Evolutionary conservation across 2,329 filamentous ascomycete species (phyloP).

Genomic region (Zymoseptoria passerinii): DNA sequence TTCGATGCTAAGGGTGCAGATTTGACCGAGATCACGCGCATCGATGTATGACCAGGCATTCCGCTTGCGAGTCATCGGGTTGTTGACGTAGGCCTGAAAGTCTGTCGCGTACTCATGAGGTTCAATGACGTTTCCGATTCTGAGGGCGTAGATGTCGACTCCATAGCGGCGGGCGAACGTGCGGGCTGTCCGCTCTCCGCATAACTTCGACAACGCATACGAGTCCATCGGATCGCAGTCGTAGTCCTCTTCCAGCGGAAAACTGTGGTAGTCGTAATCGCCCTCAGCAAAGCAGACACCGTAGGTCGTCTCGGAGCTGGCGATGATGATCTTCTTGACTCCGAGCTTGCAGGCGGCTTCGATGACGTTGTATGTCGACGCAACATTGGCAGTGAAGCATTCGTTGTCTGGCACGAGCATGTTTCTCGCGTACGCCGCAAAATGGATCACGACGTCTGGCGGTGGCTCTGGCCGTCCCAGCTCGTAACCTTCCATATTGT

Average conservation of each 20-base stretch:
- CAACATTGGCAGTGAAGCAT: constrained; percentile 49
- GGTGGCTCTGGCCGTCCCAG: constrained; percentile 35
- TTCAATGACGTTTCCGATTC: constrained; percentile 55
- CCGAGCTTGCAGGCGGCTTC: constrained; percentile 55
- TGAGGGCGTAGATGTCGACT: constrained; percentile 51
- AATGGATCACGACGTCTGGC: constrained; percentile 56
- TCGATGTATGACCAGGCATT: constrained; percentile 59
- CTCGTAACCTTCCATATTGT: constrained; percentile 44
- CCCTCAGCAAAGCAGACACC: constrained; percentile 56
- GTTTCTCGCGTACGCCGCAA: constrained; percentile 51
- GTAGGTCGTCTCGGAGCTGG: constrained; percentile 52
- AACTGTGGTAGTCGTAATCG: constrained; percentile 47
- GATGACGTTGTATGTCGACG: constrained; percentile 50
- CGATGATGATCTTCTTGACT: constrained; percentile 55
- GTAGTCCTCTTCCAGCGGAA: constrained; percentile 52
- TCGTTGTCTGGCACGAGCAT: constrained; percentile 55
- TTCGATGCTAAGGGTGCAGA: constrained; percentile 47
- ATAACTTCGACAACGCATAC: constrained; percentile 54
- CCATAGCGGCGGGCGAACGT: constrained; percentile 50
- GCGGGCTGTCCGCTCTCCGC: constrained; percentile 49
- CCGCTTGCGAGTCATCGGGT: constrained; percentile 45
- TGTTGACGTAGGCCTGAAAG: constrained; percentile 45
- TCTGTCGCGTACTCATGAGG: constrained; percentile 51
- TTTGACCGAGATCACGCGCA: constrained; percentile 53
- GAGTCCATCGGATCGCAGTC: constrained; percentile 55